Conservation (phyloP, 176 grass and related monocot species). For the Triticum timopheevii region DNA sequence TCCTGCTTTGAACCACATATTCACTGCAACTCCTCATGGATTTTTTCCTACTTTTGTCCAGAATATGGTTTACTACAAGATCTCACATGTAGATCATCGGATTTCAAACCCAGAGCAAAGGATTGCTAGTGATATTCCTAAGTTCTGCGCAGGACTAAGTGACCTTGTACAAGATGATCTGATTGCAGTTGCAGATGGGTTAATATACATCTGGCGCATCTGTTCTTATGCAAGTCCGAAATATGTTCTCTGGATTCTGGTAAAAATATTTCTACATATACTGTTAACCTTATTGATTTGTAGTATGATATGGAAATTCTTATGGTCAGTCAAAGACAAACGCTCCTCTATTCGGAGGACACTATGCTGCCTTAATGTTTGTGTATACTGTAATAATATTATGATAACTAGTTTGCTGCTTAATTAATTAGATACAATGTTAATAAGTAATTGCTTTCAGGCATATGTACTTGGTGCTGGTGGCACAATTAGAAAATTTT, state of each 20-base stretch:
- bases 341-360: neutral
- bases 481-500: conserved; percentile 79
- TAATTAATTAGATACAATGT: conserved; percentile 7
- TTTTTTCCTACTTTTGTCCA: conserved; percentile 46
- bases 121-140: conserved; percentile 96
- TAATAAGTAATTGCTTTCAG: conserved; percentile 50
- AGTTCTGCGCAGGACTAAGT: conserved; percentile 90
- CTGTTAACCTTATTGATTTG: conserved; percentile 5
- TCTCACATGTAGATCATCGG: conserved; percentile 88
- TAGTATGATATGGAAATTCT: neutral
- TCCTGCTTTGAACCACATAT: neutral
- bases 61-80: conserved; percentile 99
- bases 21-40: neutral
- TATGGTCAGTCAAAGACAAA: neutral
- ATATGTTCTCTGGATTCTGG: conserved; percentile 98
- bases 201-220: conserved; percentile 91
- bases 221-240: conserved; percentile 99
- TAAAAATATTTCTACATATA: conserved; percentile 34
- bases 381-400: neutral
- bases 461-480: conserved; percentile 96
- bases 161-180: conserved; percentile 96
- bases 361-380: conserved; percentile 4
- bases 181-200: conserved; percentile 72
- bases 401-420: neutral
- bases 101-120: conserved; percentile 95